A percentile compares a stretch with the other conserved stretches of the same genome.
phyloP scores from a whole-genome alignment of 1,139 yeast genomes.

The Taphrina wiesneri region DNA sequence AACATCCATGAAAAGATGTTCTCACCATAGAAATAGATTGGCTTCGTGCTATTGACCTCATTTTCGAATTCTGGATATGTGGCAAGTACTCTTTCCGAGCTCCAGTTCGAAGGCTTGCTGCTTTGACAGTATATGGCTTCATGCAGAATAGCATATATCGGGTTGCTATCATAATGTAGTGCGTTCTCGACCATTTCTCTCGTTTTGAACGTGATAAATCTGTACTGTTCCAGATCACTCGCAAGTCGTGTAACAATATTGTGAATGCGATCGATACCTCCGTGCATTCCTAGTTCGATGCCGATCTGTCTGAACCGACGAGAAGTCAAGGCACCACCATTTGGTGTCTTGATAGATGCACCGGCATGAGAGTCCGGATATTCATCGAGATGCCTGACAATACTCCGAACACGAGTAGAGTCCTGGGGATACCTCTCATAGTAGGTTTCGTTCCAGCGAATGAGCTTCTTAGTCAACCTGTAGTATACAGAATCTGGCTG shows the following conservation, averaged over 20 bases:
- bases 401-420: slow-evolving; percentile 47
- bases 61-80: slow-evolving; percentile 35
- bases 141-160: slow-evolving; percentile 58
- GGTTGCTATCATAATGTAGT: slow-evolving; percentile 56
- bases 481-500: slow-evolving; percentile 54
- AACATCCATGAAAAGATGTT: slow-evolving; percentile 58
- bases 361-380: slow-evolving; percentile 41
- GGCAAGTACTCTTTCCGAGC: slow-evolving; percentile 52
- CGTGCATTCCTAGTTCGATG: slow-evolving; percentile 53
- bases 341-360: neutral
- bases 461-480: slow-evolving; percentile 50
- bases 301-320: slow-evolving; percentile 60
- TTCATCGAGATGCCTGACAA: slow-evolving; percentile 48
- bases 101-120: slow-evolving; percentile 50
- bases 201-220: slow-evolving; percentile 49
- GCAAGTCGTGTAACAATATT: slow-evolving; percentile 49
- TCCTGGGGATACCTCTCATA: slow-evolving; percentile 56
- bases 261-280: slow-evolving; percentile 56
- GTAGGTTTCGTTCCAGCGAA: slow-evolving; percentile 54
- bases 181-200: slow-evolving; percentile 46
- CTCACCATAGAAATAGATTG: slow-evolving; percentile 58
- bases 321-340: slow-evolving; percentile 53
- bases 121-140: slow-evolving; percentile 59
- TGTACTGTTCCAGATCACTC: slow-evolving; percentile 48
- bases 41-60: slow-evolving; percentile 13